Conservation (phyloP, 108 stramenopile species). For the Aurantiochytrium sp. region DNA sequence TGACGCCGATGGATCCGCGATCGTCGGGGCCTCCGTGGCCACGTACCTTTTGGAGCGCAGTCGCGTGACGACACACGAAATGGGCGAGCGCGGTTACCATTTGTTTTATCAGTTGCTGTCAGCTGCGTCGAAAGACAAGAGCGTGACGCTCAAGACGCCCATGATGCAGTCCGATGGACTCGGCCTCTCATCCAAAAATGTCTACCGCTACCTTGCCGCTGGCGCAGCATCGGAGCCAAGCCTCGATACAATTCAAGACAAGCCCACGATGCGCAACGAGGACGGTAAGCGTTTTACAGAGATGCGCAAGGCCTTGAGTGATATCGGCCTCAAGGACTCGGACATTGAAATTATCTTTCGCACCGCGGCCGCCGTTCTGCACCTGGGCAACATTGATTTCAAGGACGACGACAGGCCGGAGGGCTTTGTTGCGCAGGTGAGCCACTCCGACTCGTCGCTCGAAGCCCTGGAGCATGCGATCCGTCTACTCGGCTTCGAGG, state of each 20-base stretch:
- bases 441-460: background rate
- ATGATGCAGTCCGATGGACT: background rate
- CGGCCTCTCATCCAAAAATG: slow-evolving; percentile 20
- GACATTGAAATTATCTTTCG: slow-evolving; percentile 35
- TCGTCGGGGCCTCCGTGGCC: slow-evolving; percentile 10
- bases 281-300: background rate
- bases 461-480: background rate
- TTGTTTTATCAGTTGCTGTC: slow-evolving; percentile 14
- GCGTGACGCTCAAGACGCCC: background rate
- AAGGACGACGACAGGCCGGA: background rate
- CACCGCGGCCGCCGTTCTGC: background rate
- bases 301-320: background rate
- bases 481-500: background rate
- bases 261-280: background rate
- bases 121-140: background rate
- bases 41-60: slow-evolving; percentile 21
- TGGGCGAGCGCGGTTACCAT: slow-evolving; percentile 18
- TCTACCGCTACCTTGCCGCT: slow-evolving; percentile 23
- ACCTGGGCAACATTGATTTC: background rate
- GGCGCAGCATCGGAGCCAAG: background rate
- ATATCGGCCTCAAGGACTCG: slow-evolving; percentile 35
- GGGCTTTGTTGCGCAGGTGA: background rate
- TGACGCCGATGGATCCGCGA: background rate
- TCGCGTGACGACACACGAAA: background rate
- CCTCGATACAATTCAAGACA: slow-evolving; percentile 17